phyloP scores from a whole-genome alignment of 352 stramenopile species.

The Phytophthora cajani region DNA sequence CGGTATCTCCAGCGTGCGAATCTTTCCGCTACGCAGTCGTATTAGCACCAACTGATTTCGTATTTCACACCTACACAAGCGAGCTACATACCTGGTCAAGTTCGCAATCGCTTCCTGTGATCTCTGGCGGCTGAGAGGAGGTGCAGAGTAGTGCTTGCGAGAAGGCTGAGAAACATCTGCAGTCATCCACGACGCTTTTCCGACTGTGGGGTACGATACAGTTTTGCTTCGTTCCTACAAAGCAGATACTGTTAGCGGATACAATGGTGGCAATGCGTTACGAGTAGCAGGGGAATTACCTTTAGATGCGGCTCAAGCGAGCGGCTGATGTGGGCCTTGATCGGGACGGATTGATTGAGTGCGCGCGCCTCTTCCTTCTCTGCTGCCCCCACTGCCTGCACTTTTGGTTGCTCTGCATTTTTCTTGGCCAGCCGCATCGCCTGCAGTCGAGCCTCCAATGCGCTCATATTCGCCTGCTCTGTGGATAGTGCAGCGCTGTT shows the following conservation, averaged over 20 bases:
- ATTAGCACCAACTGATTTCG: conserved; percentile 17
- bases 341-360: conserved; percentile 5
- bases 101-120: conserved; percentile 68
- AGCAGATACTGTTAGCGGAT: conserved; percentile 3
- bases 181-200: conserved; percentile 72
- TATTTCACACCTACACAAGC: background rate
- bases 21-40: conserved; percentile 48
- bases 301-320: conserved; percentile 29
- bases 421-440: conserved; percentile 57
- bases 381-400: conserved; percentile 8
- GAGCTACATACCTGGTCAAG: conserved; percentile 56
- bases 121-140: conserved; percentile 53
- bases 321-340: conserved; percentile 7
- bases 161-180: conserved; percentile 18
- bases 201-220: conserved; percentile 64
- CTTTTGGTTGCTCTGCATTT: conserved; percentile 26
- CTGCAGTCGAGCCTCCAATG: conserved; percentile 61
- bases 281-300: conserved; percentile 14
- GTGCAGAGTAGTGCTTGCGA: conserved; percentile 24
- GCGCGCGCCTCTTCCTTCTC: conserved; percentile 22
- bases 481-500: conserved; percentile 7
- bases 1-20: conserved; percentile 76
- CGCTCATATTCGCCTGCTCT: conserved; percentile 26
- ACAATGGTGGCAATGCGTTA: background rate
- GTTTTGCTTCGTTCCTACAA: conserved; percentile 37